Conservation (phyloP, 495 filamentous ascomycete genomes). For the Tuber microsphaerosporum region DNA sequence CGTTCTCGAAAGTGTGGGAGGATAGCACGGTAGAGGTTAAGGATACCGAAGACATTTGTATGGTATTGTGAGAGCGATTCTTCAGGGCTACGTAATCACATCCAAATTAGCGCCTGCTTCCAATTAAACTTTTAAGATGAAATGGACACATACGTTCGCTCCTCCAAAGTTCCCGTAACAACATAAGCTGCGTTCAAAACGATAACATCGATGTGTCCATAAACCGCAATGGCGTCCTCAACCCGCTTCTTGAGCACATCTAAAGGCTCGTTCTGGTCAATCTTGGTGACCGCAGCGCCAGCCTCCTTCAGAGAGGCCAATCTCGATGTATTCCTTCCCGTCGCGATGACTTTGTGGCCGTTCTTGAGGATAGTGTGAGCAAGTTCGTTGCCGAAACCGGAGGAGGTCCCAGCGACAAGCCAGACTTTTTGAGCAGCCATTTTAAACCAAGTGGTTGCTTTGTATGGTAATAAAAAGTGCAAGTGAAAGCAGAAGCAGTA, state of each 20-base stretch:
- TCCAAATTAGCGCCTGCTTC: background rate
- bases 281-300: slow-evolving; percentile 45
- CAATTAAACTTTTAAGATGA: background rate
- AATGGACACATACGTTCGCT: slow-evolving; percentile 43
- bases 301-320: slow-evolving; percentile 45
- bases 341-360: slow-evolving; percentile 54
- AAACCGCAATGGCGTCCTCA: slow-evolving; percentile 44
- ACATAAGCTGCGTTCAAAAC: slow-evolving; percentile 52
- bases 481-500: background rate
- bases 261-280: slow-evolving; percentile 47
- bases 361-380: slow-evolving; percentile 46
- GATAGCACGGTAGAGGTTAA: slow-evolving; percentile 47
- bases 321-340: slow-evolving; percentile 46
- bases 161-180: slow-evolving; percentile 44
- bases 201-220: slow-evolving; percentile 49
- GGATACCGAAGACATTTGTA: slow-evolving; percentile 50
- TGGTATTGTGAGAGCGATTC: slow-evolving; percentile 44
- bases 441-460: background rate
- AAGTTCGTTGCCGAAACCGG: slow-evolving; percentile 48
- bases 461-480: background rate
- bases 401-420: slow-evolving; percentile 50
- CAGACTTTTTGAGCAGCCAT: slow-evolving; percentile 43
- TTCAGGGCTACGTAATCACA: slow-evolving; percentile 33
- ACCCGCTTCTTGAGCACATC: slow-evolving; percentile 42
- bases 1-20: slow-evolving; percentile 48